phyloP scores from a whole-genome alignment of 257 asterid species.

The Catharanthus roseus region DNA sequence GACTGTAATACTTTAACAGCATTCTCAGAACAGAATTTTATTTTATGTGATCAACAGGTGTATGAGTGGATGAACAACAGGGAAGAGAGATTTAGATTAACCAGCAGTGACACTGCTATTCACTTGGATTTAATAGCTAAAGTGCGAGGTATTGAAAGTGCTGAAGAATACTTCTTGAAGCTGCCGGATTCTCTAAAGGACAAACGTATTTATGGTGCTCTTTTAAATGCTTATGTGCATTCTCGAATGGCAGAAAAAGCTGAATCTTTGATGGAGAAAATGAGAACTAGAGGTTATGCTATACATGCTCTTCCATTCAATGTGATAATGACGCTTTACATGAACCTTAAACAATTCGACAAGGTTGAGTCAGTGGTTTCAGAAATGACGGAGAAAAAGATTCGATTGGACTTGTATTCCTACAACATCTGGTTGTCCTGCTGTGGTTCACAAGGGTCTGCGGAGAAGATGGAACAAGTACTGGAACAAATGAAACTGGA shows the following conservation, averaged over 20 bases:
- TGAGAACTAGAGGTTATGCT: constrained; percentile 56
- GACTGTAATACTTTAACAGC: no score
- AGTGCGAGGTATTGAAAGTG: constrained; percentile 70
- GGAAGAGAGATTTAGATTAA: constrained; percentile 53
- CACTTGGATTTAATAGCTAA: constrained; percentile 81
- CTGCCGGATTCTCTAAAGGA: constrained; percentile 69
- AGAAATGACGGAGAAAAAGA: constrained; percentile 60
- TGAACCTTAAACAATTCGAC: constrained; percentile 52
- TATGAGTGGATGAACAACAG: constrained; percentile 86
- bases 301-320: constrained; percentile 62
- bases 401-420: constrained; percentile 53
- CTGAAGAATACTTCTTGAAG: constrained; percentile 65
- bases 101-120: constrained; percentile 83
- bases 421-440: constrained; percentile 84
- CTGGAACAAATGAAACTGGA: constrained; percentile 58
- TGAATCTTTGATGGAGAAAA: constrained; percentile 57
- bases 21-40: neutral
- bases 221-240: constrained; percentile 68
- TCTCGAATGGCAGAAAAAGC: constrained; percentile 66
- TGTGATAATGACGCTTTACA: constrained; percentile 87
- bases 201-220: constrained; percentile 74
- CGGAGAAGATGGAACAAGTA: constrained; percentile 66
- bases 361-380: constrained; percentile 48
- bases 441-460: constrained; percentile 51
- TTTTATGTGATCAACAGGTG: constrained; percentile 44